phyloP scores from a whole-genome alignment of 202 grass and related monocot species.

The Setaria italica region DNA sequence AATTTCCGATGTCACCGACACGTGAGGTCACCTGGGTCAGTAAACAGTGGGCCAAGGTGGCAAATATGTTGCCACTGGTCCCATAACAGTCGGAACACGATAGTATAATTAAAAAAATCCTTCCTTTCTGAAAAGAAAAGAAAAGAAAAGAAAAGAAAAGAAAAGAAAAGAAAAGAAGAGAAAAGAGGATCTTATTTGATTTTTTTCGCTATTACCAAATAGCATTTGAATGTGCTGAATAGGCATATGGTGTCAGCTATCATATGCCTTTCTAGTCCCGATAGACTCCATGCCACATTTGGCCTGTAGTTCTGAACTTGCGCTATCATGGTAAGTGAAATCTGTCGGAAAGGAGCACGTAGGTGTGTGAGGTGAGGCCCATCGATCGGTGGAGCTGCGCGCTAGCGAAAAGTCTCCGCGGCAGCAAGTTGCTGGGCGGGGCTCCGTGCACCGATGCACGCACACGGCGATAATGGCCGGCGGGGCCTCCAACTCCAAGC shows the following conservation, averaged over 20 bases:
- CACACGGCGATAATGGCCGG: not conserved
- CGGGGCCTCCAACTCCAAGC: not conserved
- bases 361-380: not conserved
- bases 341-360: not conserved
- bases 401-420: constrained; percentile 7
- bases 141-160: too few species aligned
- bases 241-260: not conserved
- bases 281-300: constrained; percentile 13
- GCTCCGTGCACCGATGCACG: not conserved
- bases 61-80: too few species aligned
- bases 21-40: too few species aligned
- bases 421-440: not conserved
- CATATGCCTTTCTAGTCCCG: constrained; percentile 26
- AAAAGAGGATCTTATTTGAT: too few species aligned
- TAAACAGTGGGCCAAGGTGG: too few species aligned
- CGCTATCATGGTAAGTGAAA: constrained; percentile 18
- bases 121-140: too few species aligned
- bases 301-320: constrained; percentile 20
- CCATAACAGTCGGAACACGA: too few species aligned
- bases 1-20: too few species aligned
- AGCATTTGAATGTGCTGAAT: not conserved
- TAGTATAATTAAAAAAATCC: too few species aligned
- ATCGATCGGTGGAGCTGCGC: not conserved
- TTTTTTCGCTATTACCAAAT: too few species aligned
- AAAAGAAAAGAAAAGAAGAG: too few species aligned